These are phyloP conservation scores for Bonia amplexicaulis DNA, from an alignment of 176 grass and related monocot genomes.

Conservation along the genomic window DNA sequence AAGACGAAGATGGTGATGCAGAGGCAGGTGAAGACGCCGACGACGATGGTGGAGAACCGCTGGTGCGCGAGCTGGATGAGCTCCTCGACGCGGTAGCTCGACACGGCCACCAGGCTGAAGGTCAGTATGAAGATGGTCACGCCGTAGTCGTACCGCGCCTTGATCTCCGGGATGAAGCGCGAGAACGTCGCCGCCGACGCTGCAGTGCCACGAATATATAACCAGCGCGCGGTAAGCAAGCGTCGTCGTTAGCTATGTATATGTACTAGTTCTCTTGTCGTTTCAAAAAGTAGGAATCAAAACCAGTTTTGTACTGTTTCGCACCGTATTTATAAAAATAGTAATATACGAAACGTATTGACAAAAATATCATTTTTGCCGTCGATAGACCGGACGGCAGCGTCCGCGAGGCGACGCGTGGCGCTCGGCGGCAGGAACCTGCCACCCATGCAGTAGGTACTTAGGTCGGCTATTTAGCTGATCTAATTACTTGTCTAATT, in stretches of 20 bases:
- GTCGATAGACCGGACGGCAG: too few relatives aligned
- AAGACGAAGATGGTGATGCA: constrained; percentile 58
- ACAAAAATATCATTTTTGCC: too few relatives aligned
- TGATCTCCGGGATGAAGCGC: constrained; percentile 93
- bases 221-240: background rate
- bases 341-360: too few relatives aligned
- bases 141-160: constrained; percentile 88
- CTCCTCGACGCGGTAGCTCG: constrained; percentile 82
- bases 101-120: constrained; percentile 91
- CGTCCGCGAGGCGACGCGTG: too few relatives aligned
- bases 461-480: too few relatives aligned
- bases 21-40: constrained; percentile 77
- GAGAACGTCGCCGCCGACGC: constrained; percentile 81
- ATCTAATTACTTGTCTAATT: too few relatives aligned
- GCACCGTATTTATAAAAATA: too few relatives aligned
- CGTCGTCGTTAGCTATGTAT: background rate
- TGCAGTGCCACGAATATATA: background rate
- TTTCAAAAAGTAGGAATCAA: background rate
- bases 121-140: constrained; percentile 95
- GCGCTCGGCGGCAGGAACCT: too few relatives aligned
- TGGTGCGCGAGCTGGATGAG: constrained; percentile 74
- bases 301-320: too few relatives aligned
- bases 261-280: background rate
- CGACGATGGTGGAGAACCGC: constrained; percentile 64
- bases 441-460: too few relatives aligned